Conservation (phyloP, 2,329 filamentous ascomycete genomes). For the Cryphonectria japonica region DNA sequence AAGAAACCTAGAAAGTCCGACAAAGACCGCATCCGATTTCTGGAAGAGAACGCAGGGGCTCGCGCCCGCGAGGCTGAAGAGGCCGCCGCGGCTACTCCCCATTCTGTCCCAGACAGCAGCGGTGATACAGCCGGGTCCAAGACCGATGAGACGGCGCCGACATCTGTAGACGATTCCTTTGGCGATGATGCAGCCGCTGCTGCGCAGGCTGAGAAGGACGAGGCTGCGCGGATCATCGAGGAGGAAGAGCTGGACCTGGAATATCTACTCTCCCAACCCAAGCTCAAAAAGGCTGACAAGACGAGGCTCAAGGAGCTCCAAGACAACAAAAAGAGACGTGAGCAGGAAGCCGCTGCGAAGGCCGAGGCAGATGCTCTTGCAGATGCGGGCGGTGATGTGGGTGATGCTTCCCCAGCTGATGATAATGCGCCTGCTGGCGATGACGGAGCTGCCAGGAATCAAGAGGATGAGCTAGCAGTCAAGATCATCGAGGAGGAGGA, state of each 20-base stretch:
- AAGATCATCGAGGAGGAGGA: constrained; percentile 26
- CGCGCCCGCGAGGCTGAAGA: constrained; percentile 25
- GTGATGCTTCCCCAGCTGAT: constrained; percentile 6
- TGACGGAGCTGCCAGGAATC: background rate
- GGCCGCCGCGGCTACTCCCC: constrained; percentile 9
- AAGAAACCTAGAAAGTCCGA: constrained; percentile 24
- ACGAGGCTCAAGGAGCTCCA: constrained; percentile 24
- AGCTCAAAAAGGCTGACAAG: constrained; percentile 21
- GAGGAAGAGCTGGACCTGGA: constrained; percentile 26
- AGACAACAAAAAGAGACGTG: constrained; percentile 22
- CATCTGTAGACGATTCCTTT: constrained; percentile 13
- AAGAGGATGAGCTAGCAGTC: constrained; percentile 20
- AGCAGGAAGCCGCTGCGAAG: constrained; percentile 23
- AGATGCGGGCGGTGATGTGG: background rate
- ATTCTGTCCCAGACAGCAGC: constrained; percentile 3
- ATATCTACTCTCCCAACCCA: constrained; percentile 22
- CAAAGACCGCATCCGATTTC: constrained; percentile 13
- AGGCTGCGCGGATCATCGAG: constrained; percentile 20
- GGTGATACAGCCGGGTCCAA: constrained; percentile 12
- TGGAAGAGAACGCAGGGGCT: constrained; percentile 21
- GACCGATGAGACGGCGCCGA: constrained; percentile 21
- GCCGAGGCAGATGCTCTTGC: constrained; percentile 2
- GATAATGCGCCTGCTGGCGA: constrained; percentile 12
- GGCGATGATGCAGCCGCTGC: constrained; percentile 4
- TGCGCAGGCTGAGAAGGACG: constrained; percentile 19